Evolutionary conservation across 176 grass and related monocot species (phyloP), one percentile per base, ranked within the genome.

Genomic region (Triticum aestivum): DNA sequence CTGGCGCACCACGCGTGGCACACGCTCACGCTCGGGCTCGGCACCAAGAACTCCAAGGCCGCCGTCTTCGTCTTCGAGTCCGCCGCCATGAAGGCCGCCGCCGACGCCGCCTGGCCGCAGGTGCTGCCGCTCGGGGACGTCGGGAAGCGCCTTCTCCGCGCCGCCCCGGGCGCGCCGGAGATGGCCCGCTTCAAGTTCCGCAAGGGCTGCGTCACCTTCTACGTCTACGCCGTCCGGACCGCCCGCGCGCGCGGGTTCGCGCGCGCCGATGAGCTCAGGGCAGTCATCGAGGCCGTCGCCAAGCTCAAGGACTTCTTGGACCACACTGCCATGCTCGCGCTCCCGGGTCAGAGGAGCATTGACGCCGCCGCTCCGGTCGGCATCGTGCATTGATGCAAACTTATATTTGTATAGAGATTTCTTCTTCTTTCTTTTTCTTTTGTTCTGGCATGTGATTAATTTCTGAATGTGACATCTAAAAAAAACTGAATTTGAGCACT

Each of bases 171-270:
- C 0, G 18, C 26, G 8, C 89, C 85, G 27, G 96, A 98, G 81
- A 98, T 98, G 96, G 93, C 96, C 27, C 80, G 93, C 21, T 98
- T 95, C 84, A 98, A 98, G 90, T 98, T 98, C 78, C 82, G 96
- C 20, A 98, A 98, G 79, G 96, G 96, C 29, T 98, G 96, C 92
- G 39, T 98, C 74, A 98, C 96, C 3, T 91, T 98, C 88, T 98
- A 98, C 87, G 93, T 98, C 35, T 98, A 95, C 59, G 96, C 96
- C 56, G 88, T 95, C 20, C 88, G 96, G 18, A 24, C 86, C 66
- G 82, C 91, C 24, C 91, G 93, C 4, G 91, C 90, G 0, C 83
- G 85, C 9, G 93, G 96, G 6, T 98, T 98, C 90, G 85, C 90
- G 12, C 91, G 90, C 80, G 89, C 90, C 23, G 96, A 95, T 38